Evolutionary conservation across 176 grass and related monocot genomes (phyloP), one percentile per base, ranked within the genome.

Genomic region (Phragmites australis): DNA sequence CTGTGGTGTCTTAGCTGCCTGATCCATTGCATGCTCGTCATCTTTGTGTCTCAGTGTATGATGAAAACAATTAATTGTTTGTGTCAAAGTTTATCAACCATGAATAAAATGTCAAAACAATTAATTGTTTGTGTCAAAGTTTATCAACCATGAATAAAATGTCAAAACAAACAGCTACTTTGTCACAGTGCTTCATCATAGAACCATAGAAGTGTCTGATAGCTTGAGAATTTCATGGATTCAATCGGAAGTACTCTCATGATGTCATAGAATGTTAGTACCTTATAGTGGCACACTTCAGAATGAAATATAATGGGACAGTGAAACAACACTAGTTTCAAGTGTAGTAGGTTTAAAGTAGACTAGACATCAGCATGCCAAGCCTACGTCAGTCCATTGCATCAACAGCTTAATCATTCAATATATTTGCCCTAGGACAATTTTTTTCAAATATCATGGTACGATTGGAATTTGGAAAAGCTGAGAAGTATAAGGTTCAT

Each of bases 371-470:
- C 57, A 70, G 51, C 40, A 58, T 51, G 21, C 19, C 29, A 30
- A 74, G 22, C 40, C 16, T 50, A 27, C 23, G 5, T 60, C 52
- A 80, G 77, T 65, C 42, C 19, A 75, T 58, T 58, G 27, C 42
- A 58, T 65, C 34, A 60, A 13, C 51, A 60, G 30, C 61, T 68
- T 87, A 68, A 54, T 85, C 45, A 11, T 25, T 41, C 13, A 51
- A 40, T 50, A 60, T 16, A 56, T 74, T 59, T 60, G 43, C 42
- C 31, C 18, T 16, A 19, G 34, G 9, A 47, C 29, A 29, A 19
- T 6, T 17, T 43, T 21, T 47, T 29, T 49, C 13, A n/a, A 81
- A 86, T 67, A 17, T 42, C 73, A 45, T 59, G 7, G 29, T 51
- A 5, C 18, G 3, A 44, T 30, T 78, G 12, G 13, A 50, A 60